These are phyloP conservation scores for Ascoidea asiatica DNA, from an alignment of 805 yeast species.

Conservation along the genomic window DNA sequence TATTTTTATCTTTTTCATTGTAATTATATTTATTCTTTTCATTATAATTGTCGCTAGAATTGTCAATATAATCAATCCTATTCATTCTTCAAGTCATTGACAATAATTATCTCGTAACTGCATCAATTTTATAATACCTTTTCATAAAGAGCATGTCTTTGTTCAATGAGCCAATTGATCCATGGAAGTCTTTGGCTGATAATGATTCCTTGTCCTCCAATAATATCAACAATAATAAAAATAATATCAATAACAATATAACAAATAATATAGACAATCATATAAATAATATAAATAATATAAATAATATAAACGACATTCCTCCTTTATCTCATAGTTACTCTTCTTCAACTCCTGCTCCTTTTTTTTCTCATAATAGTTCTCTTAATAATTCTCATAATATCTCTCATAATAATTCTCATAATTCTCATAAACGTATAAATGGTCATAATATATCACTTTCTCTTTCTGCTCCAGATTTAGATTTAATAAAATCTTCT, in stretches of 20 bases:
- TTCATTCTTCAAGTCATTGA: neutral
- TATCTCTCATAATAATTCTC: neutral
- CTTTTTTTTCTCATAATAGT: too few relatives aligned
- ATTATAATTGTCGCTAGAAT: too few relatives aligned
- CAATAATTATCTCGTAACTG: neutral
- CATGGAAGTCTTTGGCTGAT: conserved; percentile 3
- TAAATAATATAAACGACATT: too few relatives aligned
- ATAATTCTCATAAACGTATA: neutral
- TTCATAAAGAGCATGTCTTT: neutral
- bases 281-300: too few relatives aligned
- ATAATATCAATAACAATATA: too few relatives aligned
- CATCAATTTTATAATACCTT: neutral
- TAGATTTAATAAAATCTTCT: neutral
- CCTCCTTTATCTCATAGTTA: neutral
- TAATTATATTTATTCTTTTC: too few relatives aligned
- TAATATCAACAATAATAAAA: too few relatives aligned
- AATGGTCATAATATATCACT: neutral
- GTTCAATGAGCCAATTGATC: conserved; percentile 1
- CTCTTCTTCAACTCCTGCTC: neutral
- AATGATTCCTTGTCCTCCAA: conserved; percentile 1
- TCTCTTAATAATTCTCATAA: neutral
- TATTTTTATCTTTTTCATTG: too few relatives aligned
- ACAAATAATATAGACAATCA: too few relatives aligned
- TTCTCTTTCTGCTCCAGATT: neutral
- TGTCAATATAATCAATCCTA: too few relatives aligned